Percentiles rank a stretch among this genome's conserved stretches.
phyloP scores from a whole-genome alignment of 768 basidiomycete species.

The Lactarius hengduanensis region DNA sequence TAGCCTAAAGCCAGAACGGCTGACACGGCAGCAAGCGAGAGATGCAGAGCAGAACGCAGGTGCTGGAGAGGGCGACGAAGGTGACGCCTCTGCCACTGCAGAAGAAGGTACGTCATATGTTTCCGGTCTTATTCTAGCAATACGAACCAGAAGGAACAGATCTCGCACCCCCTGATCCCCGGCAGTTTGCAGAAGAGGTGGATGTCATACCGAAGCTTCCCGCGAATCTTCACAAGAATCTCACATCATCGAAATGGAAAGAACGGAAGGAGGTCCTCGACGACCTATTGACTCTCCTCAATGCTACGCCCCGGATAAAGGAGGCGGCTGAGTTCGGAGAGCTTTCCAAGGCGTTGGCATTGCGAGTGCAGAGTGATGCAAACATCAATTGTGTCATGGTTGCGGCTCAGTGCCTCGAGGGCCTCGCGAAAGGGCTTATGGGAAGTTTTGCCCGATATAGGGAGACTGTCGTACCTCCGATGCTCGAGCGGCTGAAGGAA shows the following conservation, averaged over 20 bases:
- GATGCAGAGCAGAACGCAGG: constrained; percentile 55
- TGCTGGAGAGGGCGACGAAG: constrained; percentile 38
- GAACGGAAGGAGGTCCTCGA: constrained; percentile 92
- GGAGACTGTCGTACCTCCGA: constrained; percentile 66
- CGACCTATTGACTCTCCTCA: constrained; percentile 69
- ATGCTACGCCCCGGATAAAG: constrained; percentile 69
- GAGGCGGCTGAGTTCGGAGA: constrained; percentile 79
- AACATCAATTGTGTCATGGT: constrained; percentile 95
- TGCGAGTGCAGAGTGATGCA: constrained; percentile 81
- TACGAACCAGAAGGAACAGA: constrained; percentile 38
- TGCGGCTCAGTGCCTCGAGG: constrained; percentile 82
- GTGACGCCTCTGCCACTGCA: constrained; percentile 36
- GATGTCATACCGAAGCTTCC: constrained; percentile 78
- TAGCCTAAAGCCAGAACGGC: constrained; percentile 69
- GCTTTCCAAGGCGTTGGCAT: constrained; percentile 70
- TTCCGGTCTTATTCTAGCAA: constrained; percentile 9
- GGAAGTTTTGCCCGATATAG: constrained; percentile 70
- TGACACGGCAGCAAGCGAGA: constrained; percentile 73
- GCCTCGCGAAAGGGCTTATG: constrained; percentile 80
- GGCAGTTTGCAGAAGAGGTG: constrained; percentile 75
- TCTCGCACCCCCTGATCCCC: constrained; percentile 65
- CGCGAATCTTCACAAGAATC: constrained; percentile 62
- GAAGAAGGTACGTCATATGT: constrained; percentile 46
- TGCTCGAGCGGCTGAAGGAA: constrained; percentile 92
- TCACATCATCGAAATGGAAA: constrained; percentile 97